Evolutionary conservation across 768 basidiomycete species (phyloP).

Genomic region (Suillus discolor): DNA sequence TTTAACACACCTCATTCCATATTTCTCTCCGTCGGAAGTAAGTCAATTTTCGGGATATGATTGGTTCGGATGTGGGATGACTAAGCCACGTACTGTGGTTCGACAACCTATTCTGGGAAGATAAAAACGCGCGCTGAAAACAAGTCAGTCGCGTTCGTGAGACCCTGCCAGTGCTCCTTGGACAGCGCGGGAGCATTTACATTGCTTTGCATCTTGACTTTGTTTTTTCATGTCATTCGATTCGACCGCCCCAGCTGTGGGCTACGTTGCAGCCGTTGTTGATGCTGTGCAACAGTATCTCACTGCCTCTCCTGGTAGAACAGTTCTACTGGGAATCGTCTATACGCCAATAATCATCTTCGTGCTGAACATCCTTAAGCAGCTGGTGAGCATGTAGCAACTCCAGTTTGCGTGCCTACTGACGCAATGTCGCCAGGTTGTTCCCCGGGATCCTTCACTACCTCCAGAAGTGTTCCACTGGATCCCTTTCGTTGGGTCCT

Average conservation of each 20-base stretch:
- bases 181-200: slow-evolving; percentile 3
- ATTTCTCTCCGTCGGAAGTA: slow-evolving; percentile 11
- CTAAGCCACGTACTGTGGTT: slow-evolving; percentile 22
- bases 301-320: slow-evolving; percentile 25
- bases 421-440: slow-evolving; percentile 44
- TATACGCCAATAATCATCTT: slow-evolving; percentile 72
- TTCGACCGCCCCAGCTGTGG: slow-evolving; percentile 21
- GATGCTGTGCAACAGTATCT: slow-evolving; percentile 23
- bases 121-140: slow-evolving; percentile 15
- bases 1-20: neutral
- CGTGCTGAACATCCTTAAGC: slow-evolving; percentile 73
- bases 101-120: slow-evolving; percentile 9
- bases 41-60: neutral
- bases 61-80: slow-evolving; percentile 20
- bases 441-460: slow-evolving; percentile 67
- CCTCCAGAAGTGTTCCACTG: slow-evolving; percentile 95
- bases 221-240: slow-evolving; percentile 28
- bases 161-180: neutral
- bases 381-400: slow-evolving; percentile 57
- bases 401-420: neutral
- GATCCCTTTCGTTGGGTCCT: slow-evolving; percentile 89
- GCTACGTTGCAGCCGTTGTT: slow-evolving; percentile 27
- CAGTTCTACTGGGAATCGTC: slow-evolving; percentile 47
- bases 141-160: slow-evolving; percentile 11
- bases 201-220: slow-evolving; percentile 2